phyloP scores from a whole-genome alignment of 805 yeast genomes.

The Brettanomyces bruxellensis region DNA sequence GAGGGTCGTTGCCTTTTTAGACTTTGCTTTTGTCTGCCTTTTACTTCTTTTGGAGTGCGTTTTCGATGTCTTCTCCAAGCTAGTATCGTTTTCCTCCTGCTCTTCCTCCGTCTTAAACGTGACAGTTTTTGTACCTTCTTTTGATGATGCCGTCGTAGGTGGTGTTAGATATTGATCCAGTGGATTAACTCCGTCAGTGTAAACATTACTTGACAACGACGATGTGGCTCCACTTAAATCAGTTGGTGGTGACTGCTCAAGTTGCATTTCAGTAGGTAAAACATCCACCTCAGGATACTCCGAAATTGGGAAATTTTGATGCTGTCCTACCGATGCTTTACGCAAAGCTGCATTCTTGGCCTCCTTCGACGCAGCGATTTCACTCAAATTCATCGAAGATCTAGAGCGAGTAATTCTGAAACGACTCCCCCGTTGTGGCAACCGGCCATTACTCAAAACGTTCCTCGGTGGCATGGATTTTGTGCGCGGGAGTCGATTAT shows the following conservation, averaged over 20 bases:
- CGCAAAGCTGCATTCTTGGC: slow-evolving; percentile 21
- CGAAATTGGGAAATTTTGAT: not conserved
- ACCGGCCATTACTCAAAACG: not conserved
- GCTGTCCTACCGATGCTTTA: slow-evolving; percentile 2
- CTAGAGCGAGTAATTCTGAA: slow-evolving; percentile 31
- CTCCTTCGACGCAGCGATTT: slow-evolving; percentile 34
- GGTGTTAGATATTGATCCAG: slow-evolving; percentile 3
- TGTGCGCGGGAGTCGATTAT: not conserved
- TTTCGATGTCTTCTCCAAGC: too few relatives aligned
- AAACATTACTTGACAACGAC: not conserved
- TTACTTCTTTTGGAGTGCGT: not conserved
- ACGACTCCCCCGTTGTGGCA: not conserved
- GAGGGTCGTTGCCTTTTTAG: slow-evolving; percentile 1
- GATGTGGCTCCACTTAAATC: not conserved
- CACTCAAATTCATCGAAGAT: slow-evolving; percentile 46
- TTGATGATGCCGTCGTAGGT: slow-evolving; percentile 3
- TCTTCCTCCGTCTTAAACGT: not conserved
- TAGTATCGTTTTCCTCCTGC: not conserved
- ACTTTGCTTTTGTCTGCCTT: not conserved
- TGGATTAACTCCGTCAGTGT: not conserved
- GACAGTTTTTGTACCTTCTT: not conserved
- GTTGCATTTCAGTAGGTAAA: not conserved
- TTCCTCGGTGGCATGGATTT: not conserved
- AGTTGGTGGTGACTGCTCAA: not conserved
- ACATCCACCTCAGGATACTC: not conserved